A percentile compares a stretch with the other conserved stretches of the same genome.
These are phyloP conservation scores for Phlegmacium glaucopus DNA, from an alignment of 768 basidiomycete species.

Conservation along the genomic window DNA sequence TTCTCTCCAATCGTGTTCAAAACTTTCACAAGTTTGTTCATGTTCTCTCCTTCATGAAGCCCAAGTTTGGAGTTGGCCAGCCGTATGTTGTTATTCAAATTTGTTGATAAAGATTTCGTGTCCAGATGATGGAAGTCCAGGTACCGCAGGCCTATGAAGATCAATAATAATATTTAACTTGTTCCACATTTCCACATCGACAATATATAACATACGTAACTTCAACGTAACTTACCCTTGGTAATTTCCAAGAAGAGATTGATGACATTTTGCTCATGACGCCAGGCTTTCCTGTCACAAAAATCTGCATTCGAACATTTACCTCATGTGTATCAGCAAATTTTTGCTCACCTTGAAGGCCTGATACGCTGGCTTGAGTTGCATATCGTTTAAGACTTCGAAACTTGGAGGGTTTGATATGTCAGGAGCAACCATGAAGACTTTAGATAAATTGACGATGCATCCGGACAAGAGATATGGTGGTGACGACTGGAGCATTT, in stretches of 20 bases:
- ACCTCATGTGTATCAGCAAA: background rate
- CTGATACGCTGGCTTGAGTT: slow-evolving; percentile 32
- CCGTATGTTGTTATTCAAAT: slow-evolving; percentile 6
- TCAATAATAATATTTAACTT: background rate
- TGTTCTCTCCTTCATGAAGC: slow-evolving; percentile 33
- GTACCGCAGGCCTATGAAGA: slow-evolving; percentile 33
- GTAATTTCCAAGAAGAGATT: slow-evolving; percentile 34
- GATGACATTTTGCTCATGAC: slow-evolving; percentile 33
- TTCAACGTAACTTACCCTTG: slow-evolving; percentile 25
- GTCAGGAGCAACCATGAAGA: slow-evolving; percentile 17
- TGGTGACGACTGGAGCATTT: too few species aligned
- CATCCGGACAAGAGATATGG: slow-evolving; percentile 38
- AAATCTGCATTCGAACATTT: background rate
- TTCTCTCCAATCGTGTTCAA: slow-evolving; percentile 32
- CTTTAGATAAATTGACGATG: slow-evolving; percentile 29
- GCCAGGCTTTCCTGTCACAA: slow-evolving; percentile 36
- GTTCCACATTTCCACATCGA: background rate
- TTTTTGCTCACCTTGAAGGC: slow-evolving; percentile 33
- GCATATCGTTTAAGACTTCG: slow-evolving; percentile 38
- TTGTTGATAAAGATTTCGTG: slow-evolving; percentile 24
- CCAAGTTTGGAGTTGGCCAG: slow-evolving; percentile 26
- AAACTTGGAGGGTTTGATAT: slow-evolving; percentile 39
- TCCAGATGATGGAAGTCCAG: slow-evolving; percentile 42
- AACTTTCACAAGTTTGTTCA: slow-evolving; percentile 29
- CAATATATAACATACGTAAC: background rate